Conservation (phyloP, 1,284 basidiomycete species). For the Cystobasidium sp. region DNA sequence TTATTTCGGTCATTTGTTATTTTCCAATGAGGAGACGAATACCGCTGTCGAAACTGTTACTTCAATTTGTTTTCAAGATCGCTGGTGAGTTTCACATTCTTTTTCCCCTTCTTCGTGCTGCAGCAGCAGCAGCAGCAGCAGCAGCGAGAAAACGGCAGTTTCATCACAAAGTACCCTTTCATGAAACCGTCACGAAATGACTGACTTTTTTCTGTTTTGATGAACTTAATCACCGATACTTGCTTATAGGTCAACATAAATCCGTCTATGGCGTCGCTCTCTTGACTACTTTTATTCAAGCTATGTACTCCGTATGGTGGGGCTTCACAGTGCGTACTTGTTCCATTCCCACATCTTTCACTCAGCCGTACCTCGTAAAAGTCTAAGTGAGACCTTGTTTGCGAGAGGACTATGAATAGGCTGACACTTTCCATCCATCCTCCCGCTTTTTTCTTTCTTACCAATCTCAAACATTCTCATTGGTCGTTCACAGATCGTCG, state of each 20-base stretch:
- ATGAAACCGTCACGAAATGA: too few relatives aligned
- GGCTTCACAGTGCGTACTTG: constrained; percentile 8
- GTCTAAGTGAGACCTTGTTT: too few relatives aligned
- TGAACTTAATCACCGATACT: background rate
- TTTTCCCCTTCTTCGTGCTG: background rate
- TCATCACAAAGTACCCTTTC: too few relatives aligned
- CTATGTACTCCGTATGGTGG: constrained; percentile 58
- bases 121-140: too few relatives aligned
- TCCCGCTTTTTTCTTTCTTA: too few relatives aligned
- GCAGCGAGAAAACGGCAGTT: too few relatives aligned
- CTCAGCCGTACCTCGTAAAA: too few relatives aligned
- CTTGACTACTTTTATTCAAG: constrained; percentile 70
- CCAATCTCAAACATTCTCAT: too few relatives aligned
- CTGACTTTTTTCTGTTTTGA: background rate
- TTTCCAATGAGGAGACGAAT: constrained; percentile 61
- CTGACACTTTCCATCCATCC: too few relatives aligned
- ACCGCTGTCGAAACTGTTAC: constrained; percentile 73
- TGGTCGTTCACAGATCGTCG: constrained; percentile 63
- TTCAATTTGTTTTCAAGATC: constrained; percentile 67
- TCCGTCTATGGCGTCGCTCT: constrained; percentile 81
- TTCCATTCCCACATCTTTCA: background rate
- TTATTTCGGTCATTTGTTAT: constrained; percentile 46
- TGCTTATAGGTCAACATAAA: constrained; percentile 70
- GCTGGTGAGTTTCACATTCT: constrained; percentile 42
- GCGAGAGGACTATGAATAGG: too few relatives aligned